Evolutionary conservation across 257 asterid genomes (phyloP), one percentile per base, ranked within the genome.

Genomic region (Solanum virginianum): DNA sequence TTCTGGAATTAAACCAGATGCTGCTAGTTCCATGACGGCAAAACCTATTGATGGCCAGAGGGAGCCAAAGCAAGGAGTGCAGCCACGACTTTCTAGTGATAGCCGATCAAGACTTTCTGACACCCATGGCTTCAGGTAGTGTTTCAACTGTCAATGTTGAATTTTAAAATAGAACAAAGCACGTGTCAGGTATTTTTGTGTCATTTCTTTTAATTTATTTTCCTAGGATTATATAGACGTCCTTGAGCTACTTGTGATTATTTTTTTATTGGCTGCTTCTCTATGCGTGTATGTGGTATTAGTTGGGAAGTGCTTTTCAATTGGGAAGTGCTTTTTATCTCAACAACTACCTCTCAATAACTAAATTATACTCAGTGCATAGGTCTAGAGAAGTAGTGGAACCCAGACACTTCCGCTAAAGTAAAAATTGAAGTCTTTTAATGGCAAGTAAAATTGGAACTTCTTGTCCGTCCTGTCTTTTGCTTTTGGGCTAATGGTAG

Each of bases 1-100:
- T 70, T 93, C 99, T 49, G 92, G 97, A 88, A 91, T 92, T 89
- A 96, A 96, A 92, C 88, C 89, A 86, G 99, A 96, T 65, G 85
- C 55, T 87, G 87, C 92, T 85, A 84, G 88, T 87, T 88, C 95
- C 80, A 70, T 86, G 87, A 86, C 75, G 68, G 53, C 88, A 69
- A 96, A 94, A 87, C 89, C 92, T 84, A 88, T 85, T 86, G 97
- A 92, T 89, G 95, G 95, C 77, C 88, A 90, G 66, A 87, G 94
- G 89, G 99, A 92, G 87, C 68, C 93, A 49, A 96, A 92, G 86
- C 98, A 92, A 88, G 94, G 97, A 86, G 83, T 88, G 72, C 95
- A 91, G 90, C 90, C 90, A 75, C 91, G 97, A 86, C 88, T 91
- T 88, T 87, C 86, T 81, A 85, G 89, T 86, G 98, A 95, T 86